Evolutionary conservation across 352 stramenopile species (phyloP).

Genomic region (Globisporangium polare): DNA sequence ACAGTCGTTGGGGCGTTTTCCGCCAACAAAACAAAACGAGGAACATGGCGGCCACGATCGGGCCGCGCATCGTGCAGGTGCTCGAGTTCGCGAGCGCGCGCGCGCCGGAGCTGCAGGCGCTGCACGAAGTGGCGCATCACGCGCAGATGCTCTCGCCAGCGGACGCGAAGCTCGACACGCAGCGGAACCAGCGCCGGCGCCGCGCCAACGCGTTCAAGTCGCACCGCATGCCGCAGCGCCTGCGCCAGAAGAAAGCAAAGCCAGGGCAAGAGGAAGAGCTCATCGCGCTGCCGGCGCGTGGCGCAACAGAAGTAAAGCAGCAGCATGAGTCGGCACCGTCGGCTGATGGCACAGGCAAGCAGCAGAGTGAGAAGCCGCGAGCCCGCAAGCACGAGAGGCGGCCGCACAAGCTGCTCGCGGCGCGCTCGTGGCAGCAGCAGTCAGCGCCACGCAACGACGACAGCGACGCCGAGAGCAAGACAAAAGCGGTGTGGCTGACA

Average conservation of each 20-base stretch:
- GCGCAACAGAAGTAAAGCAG: background rate
- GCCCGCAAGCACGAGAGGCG: constrained; percentile 65
- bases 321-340: background rate
- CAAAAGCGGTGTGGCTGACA: constrained; percentile 37
- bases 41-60: constrained; percentile 32
- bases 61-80: constrained; percentile 69
- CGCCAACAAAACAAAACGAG: background rate
- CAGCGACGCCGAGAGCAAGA: constrained; percentile 3
- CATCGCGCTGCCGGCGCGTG: constrained; percentile 17
- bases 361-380: constrained; percentile 16
- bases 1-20: background rate
- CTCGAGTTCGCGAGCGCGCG: constrained; percentile 71
- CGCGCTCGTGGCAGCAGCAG: constrained; percentile 28
- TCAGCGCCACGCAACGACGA: background rate
- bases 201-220: constrained; percentile 81
- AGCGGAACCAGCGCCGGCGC: constrained; percentile 63
- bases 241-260: constrained; percentile 26
- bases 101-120: constrained; percentile 67
- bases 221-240: constrained; percentile 53
- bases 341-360: background rate
- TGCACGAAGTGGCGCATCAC: constrained; percentile 56
- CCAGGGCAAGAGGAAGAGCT: constrained; percentile 9
- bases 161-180: constrained; percentile 45
- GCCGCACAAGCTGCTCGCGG: constrained; percentile 37
- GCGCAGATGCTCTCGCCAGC: constrained; percentile 12